Conservation (phyloP, 805 yeast genomes). For the Ogataea haglerorum region DNA sequence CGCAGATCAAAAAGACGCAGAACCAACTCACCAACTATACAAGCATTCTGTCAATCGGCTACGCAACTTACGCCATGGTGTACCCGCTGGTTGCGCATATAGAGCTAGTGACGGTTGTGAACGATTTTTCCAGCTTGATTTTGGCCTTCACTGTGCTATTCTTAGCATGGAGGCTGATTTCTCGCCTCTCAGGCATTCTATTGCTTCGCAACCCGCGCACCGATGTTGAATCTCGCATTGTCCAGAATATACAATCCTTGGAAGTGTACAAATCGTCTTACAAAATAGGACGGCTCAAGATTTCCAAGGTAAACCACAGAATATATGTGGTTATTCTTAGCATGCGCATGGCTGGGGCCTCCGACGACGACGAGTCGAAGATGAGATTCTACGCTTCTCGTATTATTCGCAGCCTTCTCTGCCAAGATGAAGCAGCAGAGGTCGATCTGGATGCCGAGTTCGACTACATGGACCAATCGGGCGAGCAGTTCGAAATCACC, state of each 20-base stretch:
- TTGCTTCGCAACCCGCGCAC: slow-evolving; percentile 51
- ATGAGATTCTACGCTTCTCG: slow-evolving; percentile 48
- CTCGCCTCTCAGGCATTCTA: slow-evolving; percentile 48
- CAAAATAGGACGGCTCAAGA: slow-evolving; percentile 43
- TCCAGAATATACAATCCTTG: slow-evolving; percentile 43
- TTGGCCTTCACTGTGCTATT: slow-evolving; percentile 24
- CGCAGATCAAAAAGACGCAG: slow-evolving; percentile 12
- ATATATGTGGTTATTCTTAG: slow-evolving; percentile 55
- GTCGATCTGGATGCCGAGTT: slow-evolving; percentile 23
- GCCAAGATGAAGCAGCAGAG: slow-evolving; percentile 11
- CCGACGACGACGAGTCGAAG: slow-evolving; percentile 63
- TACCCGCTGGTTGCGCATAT: slow-evolving; percentile 27
- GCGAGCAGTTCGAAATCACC: slow-evolving; percentile 40
- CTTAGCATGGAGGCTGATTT: slow-evolving; percentile 39
- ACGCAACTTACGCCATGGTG: slow-evolving; percentile 29
- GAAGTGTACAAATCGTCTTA: slow-evolving; percentile 52
- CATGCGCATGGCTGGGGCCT: slow-evolving; percentile 62
- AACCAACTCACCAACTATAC: slow-evolving; percentile 38
- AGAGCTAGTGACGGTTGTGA: slow-evolving; percentile 19
- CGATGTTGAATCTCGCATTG: slow-evolving; percentile 37
- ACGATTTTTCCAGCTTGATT: slow-evolving; percentile 25
- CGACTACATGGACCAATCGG: slow-evolving; percentile 28
- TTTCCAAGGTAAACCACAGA: slow-evolving; percentile 62
- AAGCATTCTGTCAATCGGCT: slow-evolving; percentile 40
- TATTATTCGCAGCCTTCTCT: slow-evolving; percentile 37